Base-by-base conservation (phyloP, 192 early-diverging fungal genomes). In the Coemansia sp. region DNA sequence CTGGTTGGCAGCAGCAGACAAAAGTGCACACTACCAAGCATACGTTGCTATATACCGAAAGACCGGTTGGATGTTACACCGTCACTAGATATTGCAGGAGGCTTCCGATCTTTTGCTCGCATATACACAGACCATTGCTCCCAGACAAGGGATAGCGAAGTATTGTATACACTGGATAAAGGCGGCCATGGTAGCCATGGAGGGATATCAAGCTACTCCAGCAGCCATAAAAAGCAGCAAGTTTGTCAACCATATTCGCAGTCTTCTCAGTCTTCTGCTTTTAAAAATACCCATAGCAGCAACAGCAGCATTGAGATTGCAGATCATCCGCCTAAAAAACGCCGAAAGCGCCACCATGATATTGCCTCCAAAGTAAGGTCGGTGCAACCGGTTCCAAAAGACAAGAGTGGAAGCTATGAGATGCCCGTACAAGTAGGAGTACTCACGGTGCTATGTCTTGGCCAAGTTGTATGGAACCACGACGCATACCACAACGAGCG, bases 401-500 rank as follows among this genome's bases (percentile, higher is more conserved):
- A 90, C 71, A 87, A 85, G 40, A 25, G 81, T 5, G 95, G 95
- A 7, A 84, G 85, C 49, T 86, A 89, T 10, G 85, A 90, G 37
- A 73, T 96, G 54, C 95, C 95, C 0, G 79, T 94, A 14, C 84
- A 89, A 42, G 83, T 93, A 14, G 95, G 94, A 6, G 86, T 92
- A 9, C 81, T 94, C 9, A 94, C 90, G 7, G 82, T 97, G 19
- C 69, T 87, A 14, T 66, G 64, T 61, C 81, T 95, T 14, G 95
- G 95, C n/a, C 68, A 62, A 14, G 88, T 97, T 25, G 85, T 92
- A 5, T 85, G 81, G 68, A 91, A 95, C 65, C 85, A 90, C 11
- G 85, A 89, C 46, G 82, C 86, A 0, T 97, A 91, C 70, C 94
- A 97, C 64, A 93, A 86, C 64, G 93, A 96, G 67, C 86, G 94